A percentile compares a stretch with the other conserved stretches of the same genome.
phyloP scores from a whole-genome alignment of 2,329 filamentous ascomycete species.

The Aspergillus tamarii region DNA sequence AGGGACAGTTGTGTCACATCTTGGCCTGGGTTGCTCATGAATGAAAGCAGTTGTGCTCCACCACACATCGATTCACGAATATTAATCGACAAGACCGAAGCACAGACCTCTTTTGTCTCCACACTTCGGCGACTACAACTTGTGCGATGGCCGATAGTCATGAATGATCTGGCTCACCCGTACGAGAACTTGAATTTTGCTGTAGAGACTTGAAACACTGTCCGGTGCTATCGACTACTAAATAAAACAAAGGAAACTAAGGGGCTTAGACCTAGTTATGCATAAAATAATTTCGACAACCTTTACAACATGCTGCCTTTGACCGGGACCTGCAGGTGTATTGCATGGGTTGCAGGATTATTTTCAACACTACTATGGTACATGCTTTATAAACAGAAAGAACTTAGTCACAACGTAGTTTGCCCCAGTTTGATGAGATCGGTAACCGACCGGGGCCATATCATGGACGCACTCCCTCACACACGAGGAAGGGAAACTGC shows the following conservation, averaged over 20 bases:
- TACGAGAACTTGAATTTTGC: not conserved
- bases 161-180: not conserved
- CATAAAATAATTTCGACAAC: not conserved
- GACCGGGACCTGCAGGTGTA: too few species aligned
- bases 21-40: too few species aligned
- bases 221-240: not conserved
- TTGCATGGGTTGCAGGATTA: not conserved
- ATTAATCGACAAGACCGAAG: not conserved
- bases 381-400: not conserved
- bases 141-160: not conserved
- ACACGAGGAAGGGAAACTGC: constrained; percentile 49
- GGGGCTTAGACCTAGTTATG: not conserved
- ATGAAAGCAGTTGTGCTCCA: not conserved
- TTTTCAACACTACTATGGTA: not conserved
- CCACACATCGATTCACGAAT: not conserved
- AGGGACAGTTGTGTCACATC: not conserved
- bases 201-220: too few species aligned
- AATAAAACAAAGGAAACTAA: not conserved
- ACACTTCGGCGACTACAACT: not conserved
- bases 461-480: constrained; percentile 33
- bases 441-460: rapidly evolving
- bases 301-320: not conserved
- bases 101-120: not conserved
- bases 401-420: not conserved
- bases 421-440: not conserved